A percentile compares a stretch with the other conserved stretches of the same genome.
These are phyloP conservation scores for Coniochaeta sp. DNA, from an alignment of 2,329 filamentous ascomycete species.

Conservation along the genomic window DNA sequence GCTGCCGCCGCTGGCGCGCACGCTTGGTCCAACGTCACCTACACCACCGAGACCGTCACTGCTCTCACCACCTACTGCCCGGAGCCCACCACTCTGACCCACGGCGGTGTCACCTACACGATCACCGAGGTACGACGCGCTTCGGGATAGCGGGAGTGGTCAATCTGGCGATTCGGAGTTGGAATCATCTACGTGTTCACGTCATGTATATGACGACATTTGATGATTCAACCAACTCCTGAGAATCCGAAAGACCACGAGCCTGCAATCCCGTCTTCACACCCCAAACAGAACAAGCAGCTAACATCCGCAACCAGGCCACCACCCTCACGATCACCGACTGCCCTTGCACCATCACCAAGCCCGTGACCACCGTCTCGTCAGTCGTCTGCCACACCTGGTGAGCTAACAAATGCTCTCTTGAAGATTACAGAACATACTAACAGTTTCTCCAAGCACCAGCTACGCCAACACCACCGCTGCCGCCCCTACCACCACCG, in stretches of 20 bases:
- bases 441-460: constrained; percentile 12
- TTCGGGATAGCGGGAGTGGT: not conserved
- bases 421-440: constrained; percentile 3
- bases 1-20: constrained; percentile 42
- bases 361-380: constrained; percentile 47
- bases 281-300: not conserved
- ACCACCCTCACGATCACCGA: constrained; percentile 65
- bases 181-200: too few relatives aligned
- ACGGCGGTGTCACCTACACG: constrained; percentile 61
- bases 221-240: too few relatives aligned
- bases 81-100: constrained; percentile 53
- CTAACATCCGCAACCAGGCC: constrained; percentile 31
- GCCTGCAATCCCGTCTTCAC: not conserved
- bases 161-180: too few relatives aligned
- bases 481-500: constrained; percentile 22
- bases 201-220: too few relatives aligned
- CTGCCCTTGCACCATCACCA: constrained; percentile 64
- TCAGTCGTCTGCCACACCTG: constrained; percentile 47
- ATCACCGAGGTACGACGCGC: constrained; percentile 47
- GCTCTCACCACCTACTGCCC: constrained; percentile 69
- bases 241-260: too few relatives aligned
- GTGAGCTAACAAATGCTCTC: constrained; percentile 27
- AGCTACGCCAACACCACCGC: constrained; percentile 32
- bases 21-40: constrained; percentile 39
- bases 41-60: constrained; percentile 61